phyloP scores from a whole-genome alignment of 2,329 filamentous ascomycete species.

The Fusarium sulawesiense region DNA sequence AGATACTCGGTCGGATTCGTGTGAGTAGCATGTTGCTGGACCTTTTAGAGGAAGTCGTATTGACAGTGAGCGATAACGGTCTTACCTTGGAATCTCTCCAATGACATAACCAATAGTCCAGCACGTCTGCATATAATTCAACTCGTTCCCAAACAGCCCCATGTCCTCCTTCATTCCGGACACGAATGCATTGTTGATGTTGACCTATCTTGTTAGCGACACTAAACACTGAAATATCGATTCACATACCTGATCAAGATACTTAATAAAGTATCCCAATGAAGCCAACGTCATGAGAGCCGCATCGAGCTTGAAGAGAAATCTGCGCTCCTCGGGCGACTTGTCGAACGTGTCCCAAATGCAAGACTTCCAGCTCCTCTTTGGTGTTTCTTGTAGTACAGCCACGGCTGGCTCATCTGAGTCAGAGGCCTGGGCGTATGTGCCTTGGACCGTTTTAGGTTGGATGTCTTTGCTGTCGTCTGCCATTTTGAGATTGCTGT shows the following conservation, averaged over 20 bases:
- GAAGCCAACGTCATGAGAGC: constrained; percentile 54
- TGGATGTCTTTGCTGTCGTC: neutral
- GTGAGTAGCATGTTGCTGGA: constrained; percentile 52
- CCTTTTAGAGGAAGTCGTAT: neutral
- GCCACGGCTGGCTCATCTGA: neutral
- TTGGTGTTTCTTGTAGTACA: constrained; percentile 22
- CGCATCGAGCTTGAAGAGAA: constrained; percentile 58
- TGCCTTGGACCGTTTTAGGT: neutral
- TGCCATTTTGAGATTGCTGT: neutral
- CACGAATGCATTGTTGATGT: constrained; percentile 48
- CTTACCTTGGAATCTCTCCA: constrained; percentile 52
- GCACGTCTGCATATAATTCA: constrained; percentile 64
- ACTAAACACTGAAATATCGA: neutral
- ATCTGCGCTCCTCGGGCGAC: constrained; percentile 54
- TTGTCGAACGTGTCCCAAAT: constrained; percentile 62
- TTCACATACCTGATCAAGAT: constrained; percentile 48
- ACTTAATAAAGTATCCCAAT: constrained; percentile 55
- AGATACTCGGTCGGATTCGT: constrained; percentile 54
- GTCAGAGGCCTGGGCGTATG: neutral
- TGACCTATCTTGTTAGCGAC: constrained; percentile 17
- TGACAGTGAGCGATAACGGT: too few species aligned
- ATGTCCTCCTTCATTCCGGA: constrained; percentile 64
- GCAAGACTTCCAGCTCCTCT: constrained; percentile 56
- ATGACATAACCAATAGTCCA: constrained; percentile 72
- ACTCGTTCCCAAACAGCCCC: constrained; percentile 53